Evolutionary conservation across 768 basidiomycete species (phyloP), one percentile per base, ranked within the genome.

Genomic region (Panaeolus cyanescens): DNA sequence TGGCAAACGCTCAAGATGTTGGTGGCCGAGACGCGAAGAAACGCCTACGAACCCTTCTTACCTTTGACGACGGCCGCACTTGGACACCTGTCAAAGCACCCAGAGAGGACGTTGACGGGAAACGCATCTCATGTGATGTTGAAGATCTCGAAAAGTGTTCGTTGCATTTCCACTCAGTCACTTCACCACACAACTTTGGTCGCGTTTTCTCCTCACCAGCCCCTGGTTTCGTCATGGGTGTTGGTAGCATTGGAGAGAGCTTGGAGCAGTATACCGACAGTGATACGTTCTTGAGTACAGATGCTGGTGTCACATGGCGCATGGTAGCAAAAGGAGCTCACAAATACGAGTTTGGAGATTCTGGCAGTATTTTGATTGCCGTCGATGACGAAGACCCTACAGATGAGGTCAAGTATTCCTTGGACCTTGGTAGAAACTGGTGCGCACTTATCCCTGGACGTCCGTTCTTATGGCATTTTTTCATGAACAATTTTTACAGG

Each of bases 321-420:
- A 94, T 93, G 90, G 81, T 89, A 9, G 78, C 79, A 40, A 77
- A 74, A 56, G 87, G 89, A 22, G 92, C 96, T 0, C 89, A 93
- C 71, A 95, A 95, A 75, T 98, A 98, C 69, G 96, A 99, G 75
- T 96, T 99, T 71, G 97, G 97, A 5, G 97, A 97, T 68, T 82
- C 83, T 68, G 97, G 84, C 0, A 91, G 90, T 67, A 84, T 99
- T 28, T 67, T 92, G 32, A 85, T 99, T 10, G 78, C 89, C 25
- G 85, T 95, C 3, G 89, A 96, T 65, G 95, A 99, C 66, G 96
- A 99, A 68, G 88, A 91, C 34, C 70, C 75, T 22, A 89, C 88
- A 3, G 85, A 90, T 62, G 77, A 75, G 13, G 76, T 97, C 19
- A 78, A 77, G 39, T 99, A 96, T 71, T 93, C 92, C 6, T 83